Base-by-base conservation (phyloP, 768 basidiomycete genomes). In the Gloeopeniophorella convolvens region DNA sequence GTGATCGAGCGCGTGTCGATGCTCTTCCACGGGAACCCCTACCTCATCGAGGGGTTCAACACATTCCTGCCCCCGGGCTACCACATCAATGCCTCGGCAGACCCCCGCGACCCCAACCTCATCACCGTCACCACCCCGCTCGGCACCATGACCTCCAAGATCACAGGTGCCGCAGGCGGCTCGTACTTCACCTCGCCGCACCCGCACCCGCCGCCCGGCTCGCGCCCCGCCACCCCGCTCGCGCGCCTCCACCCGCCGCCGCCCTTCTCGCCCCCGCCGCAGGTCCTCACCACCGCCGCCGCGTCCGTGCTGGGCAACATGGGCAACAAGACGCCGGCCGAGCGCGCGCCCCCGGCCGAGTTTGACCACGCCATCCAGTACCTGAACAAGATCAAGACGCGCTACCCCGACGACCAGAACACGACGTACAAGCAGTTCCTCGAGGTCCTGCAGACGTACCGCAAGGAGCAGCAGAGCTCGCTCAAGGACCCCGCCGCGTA, bases 371-470 rank as follows among this genome's bases (percentile, higher is more conserved):
- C 96, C 12, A 98, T 98, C 56, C 83, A 91, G 60, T 99, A 94
- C 66, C 83, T 99, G 60, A 97, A 96, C 78, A 95, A 94, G 73
- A 98, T 99, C 73, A 98, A 98, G 70, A 83, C 82, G 15, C 83
- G 93, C 18, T 98, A 85, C 66, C 69, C 79, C 10, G 82, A 86
- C 57, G 92, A 96, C 52, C 82, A 86, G n/a, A 90, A 92, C 60
- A 93, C 86, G 27, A 58, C 57, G 18, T 92, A 92, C 69, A 90
- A 90, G 66, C 83, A 87, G 61, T 92, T 92, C 62, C 69, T 92
- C 59, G 89, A 92, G 69, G 88, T 92, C 40, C 68, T 92, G 54
- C 89, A 92, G 68, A 79, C 84, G 36, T 89, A 90, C 69, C 86
- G 89, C 62, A 89, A 88, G 63, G 88, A 94, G 57, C 62, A 72